A percentile compares a stretch with the other conserved stretches of the same genome.
These are phyloP conservation scores for Cladobotryum protrusum DNA, from an alignment of 2,329 filamentous ascomycete genomes.

Conservation along the genomic window DNA sequence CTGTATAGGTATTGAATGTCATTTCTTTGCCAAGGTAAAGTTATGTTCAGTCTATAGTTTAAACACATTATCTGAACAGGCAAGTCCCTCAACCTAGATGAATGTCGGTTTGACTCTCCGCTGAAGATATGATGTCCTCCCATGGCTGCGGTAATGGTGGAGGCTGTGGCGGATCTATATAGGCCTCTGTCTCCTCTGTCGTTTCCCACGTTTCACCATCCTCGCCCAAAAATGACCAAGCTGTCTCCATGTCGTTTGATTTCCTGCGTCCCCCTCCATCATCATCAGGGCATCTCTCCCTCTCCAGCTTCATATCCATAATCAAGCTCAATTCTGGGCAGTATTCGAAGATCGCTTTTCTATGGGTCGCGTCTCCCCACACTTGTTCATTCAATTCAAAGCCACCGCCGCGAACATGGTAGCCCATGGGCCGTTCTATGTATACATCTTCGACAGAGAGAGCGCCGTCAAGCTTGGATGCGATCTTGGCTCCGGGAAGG, in stretches of 20 bases:
- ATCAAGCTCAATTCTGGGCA: constrained; percentile 51
- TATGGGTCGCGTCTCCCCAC: constrained; percentile 39
- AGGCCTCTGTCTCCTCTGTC: neutral
- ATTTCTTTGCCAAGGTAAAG: too few species aligned
- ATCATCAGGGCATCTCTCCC: constrained; percentile 36
- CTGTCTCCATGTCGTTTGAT: neutral
- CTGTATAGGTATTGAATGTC: too few species aligned
- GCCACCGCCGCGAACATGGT: constrained; percentile 43
- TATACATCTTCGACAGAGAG: constrained; percentile 46
- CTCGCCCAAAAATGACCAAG: neutral
- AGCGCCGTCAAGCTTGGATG: constrained; percentile 33
- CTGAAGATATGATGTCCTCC: neutral
- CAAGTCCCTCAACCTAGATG: too few species aligned
- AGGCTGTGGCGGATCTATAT: constrained; percentile 10
- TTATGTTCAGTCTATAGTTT: too few species aligned
- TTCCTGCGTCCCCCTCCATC: constrained; percentile 5
- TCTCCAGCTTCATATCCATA: constrained; percentile 50
- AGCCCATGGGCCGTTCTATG: constrained; percentile 47
- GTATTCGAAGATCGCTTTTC: constrained; percentile 46
- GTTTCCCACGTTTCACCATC: neutral
- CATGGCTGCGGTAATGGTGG: constrained; percentile 13
- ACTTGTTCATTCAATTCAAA: constrained; percentile 34
- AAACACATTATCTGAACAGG: too few species aligned
- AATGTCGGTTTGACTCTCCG: too few species aligned
- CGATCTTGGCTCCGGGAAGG: constrained; percentile 43